A percentile compares a stretch with the other conserved stretches of the same genome.
Conservation (phyloP, 2,329 filamentous ascomycete genomes). For the Albifimbria verrucaria region DNA sequence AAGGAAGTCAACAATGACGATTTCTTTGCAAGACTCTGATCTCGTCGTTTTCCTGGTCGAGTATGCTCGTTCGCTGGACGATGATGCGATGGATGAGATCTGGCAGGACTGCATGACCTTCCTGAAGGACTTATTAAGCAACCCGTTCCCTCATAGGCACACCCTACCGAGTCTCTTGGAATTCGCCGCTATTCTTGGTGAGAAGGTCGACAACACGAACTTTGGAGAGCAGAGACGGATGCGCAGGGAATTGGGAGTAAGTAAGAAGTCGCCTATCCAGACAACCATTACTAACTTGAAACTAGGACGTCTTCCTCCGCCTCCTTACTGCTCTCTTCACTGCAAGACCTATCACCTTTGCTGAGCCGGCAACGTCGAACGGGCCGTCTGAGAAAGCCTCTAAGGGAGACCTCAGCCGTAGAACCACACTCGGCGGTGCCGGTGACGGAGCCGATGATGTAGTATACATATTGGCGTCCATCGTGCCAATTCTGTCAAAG, state of each 20-base stretch:
- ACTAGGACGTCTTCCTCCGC: conserved; percentile 80
- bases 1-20: conserved; percentile 83
- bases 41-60: conserved; percentile 86
- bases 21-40: conserved; percentile 78
- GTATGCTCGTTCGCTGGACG: conserved; percentile 85
- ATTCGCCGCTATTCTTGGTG: conserved; percentile 83
- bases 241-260: conserved; percentile 81
- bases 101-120: conserved; percentile 95
- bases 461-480: conserved; percentile 71
- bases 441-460: conserved; percentile 66
- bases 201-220: conserved; percentile 96
- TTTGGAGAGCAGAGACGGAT: conserved; percentile 93
- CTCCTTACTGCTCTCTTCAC: conserved; percentile 93
- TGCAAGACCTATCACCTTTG: conserved; percentile 73
- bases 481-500: conserved; percentile 76
- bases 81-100: conserved; percentile 97
- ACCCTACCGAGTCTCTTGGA: conserved; percentile 82
- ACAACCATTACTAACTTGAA: conserved; percentile 21
- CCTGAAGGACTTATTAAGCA: conserved; percentile 81
- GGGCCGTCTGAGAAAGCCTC: conserved; percentile 33
- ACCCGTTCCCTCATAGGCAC: conserved; percentile 92
- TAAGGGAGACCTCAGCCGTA: conserved; percentile 32
- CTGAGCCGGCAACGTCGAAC: conserved; percentile 45
- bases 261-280: conserved; percentile 27
- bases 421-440: conserved; percentile 30